phyloP scores from a whole-genome alignment of 257 asterid species.

The Pogostemon cablin region DNA sequence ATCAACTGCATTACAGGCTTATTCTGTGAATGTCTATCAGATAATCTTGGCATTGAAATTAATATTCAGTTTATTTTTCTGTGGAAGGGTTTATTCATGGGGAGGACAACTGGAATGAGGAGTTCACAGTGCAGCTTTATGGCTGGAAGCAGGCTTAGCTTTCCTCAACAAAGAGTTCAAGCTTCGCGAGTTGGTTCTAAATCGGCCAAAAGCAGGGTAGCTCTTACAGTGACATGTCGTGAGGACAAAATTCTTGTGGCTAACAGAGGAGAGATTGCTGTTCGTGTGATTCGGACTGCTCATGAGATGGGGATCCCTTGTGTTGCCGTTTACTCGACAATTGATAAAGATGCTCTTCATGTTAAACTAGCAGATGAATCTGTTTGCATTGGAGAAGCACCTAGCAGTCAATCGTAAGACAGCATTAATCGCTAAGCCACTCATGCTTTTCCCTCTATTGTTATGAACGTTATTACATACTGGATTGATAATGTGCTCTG shows the following conservation, averaged over 20 bases:
- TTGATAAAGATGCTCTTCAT: slow-evolving; percentile 96
- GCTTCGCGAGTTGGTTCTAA: slow-evolving; percentile 47
- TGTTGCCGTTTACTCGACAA: slow-evolving; percentile 95
- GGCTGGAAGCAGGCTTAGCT: slow-evolving; percentile 63
- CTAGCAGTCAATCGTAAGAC: slow-evolving; percentile 96
- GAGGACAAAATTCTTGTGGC: slow-evolving; percentile 88
- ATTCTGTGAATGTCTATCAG: not conserved
- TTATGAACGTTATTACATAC: slow-evolving; percentile 8
- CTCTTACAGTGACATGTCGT: slow-evolving; percentile 64
- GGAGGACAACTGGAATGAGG: slow-evolving; percentile 55
- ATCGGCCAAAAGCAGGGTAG: slow-evolving; percentile 62
- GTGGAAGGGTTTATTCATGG: slow-evolving; percentile 66
- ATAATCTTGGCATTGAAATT: slow-evolving; percentile 14
- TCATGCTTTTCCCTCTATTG: slow-evolving; percentile 4
- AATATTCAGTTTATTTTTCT: slow-evolving; percentile 23
- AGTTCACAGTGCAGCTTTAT: slow-evolving; percentile 83
- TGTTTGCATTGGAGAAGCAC: slow-evolving; percentile 99
- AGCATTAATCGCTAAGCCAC: not conserved
- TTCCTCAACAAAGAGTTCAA: slow-evolving; percentile 58
- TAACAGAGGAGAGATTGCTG: slow-evolving; percentile 98
- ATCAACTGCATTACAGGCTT: slow-evolving; percentile 1
- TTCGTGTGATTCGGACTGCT: slow-evolving; percentile 95
- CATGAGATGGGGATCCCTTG: slow-evolving; percentile 99
- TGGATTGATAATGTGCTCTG: slow-evolving; percentile 12
- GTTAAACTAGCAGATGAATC: slow-evolving; percentile 98